Evolutionary conservation across 2,329 filamentous ascomycete genomes (phyloP).

Genomic region (Cordyceps pruinosa): DNA sequence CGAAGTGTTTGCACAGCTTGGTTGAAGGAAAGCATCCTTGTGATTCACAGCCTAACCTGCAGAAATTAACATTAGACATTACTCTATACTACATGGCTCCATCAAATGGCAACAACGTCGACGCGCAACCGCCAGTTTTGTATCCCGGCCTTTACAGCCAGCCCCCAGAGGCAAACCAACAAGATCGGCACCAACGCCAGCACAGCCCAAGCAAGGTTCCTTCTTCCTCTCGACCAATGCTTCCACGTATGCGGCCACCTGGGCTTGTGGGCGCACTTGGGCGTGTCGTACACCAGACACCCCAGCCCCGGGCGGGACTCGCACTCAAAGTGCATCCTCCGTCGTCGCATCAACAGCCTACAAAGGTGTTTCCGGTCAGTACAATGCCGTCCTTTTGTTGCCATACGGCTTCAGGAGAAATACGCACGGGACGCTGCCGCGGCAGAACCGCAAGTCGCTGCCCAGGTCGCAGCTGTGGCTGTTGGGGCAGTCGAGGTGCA

Average conservation of each 20-base stretch:
- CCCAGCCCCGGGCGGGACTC: constrained; percentile 50
- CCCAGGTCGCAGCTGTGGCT: constrained; percentile 49
- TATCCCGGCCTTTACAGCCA: not conserved
- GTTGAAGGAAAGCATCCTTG: not conserved
- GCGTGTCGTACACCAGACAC: constrained; percentile 47
- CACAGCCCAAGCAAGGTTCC: constrained; percentile 41
- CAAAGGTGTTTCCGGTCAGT: too few species aligned
- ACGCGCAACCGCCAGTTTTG: too few species aligned
- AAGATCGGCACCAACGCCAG: constrained; percentile 36
- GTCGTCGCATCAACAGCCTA: constrained; percentile 51
- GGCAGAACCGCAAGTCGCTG: constrained; percentile 53
- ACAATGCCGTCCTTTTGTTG: too few species aligned
- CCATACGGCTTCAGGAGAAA: too few species aligned
- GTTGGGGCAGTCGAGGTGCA: constrained; percentile 60
- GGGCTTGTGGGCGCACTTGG: constrained; percentile 37
- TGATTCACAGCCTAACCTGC: not conserved
- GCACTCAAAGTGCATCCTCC: constrained; percentile 55
- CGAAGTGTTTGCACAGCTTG: not conserved
- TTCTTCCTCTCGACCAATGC: constrained; percentile 36
- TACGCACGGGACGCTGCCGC: constrained; percentile 51
- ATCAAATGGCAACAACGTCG: too few species aligned
- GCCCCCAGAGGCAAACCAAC: constrained; percentile 24
- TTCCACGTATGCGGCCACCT: constrained; percentile 37
- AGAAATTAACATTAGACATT: too few species aligned
- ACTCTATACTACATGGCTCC: too few species aligned